A percentile compares a stretch with the other conserved stretches of the same genome.
phyloP scores from a whole-genome alignment of 2,329 filamentous ascomycete species.

The Calonectria honghensis region DNA sequence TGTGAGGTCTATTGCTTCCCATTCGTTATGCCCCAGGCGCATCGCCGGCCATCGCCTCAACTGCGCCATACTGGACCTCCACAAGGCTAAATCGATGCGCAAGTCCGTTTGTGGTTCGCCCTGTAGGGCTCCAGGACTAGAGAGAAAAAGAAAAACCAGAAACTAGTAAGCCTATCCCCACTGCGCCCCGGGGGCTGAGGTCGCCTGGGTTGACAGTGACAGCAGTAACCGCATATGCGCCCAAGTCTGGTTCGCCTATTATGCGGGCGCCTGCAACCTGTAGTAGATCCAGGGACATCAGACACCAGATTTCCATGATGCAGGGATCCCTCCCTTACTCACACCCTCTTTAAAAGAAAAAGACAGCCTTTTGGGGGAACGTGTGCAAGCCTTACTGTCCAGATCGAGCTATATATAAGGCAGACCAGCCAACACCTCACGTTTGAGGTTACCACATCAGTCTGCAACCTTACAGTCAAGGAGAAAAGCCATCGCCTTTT shows the following conservation, averaged over 20 bases:
- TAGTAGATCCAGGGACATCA: background rate
- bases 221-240: background rate
- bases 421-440: background rate
- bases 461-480: background rate
- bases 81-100: background rate
- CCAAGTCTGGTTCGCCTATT: background rate
- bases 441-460: background rate
- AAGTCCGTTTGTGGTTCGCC: background rate
- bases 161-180: background rate
- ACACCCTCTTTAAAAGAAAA: background rate
- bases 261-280: background rate
- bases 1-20: background rate
- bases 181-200: constrained; percentile 6
- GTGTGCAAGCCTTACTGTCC: background rate
- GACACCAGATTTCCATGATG: background rate
- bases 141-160: background rate
- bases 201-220: background rate
- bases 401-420: constrained; percentile 10
- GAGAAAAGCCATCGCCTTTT: background rate
- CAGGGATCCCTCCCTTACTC: background rate
- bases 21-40: background rate
- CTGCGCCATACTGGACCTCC: constrained; percentile 1
- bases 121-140: background rate
- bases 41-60: constrained; percentile 1
- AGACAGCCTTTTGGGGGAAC: background rate